These are phyloP conservation scores for Protea cynaroides DNA, from an alignment of 164 flowering plant genomes.

Conservation along the genomic window DNA sequence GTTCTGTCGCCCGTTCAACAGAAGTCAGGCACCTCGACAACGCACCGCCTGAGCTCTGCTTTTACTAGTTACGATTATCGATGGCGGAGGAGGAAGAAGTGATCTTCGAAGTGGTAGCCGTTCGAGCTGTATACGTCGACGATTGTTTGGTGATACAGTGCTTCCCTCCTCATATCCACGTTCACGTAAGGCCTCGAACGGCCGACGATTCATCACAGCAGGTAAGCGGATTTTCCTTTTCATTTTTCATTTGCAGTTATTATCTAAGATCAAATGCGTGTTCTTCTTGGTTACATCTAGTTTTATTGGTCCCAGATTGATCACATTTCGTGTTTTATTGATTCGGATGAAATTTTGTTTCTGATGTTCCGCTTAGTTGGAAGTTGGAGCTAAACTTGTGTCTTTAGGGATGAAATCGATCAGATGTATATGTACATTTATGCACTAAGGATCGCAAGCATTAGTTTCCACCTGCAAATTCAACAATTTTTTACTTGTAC, in stretches of 20 bases:
- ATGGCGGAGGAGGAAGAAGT: conserved; percentile 56
- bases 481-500: no score
- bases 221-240: conserved; percentile 28
- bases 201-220: conserved; percentile 79
- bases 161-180: conserved; percentile 58
- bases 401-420: no score
- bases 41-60: neutral
- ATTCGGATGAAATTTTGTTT: neutral
- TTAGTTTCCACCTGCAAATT: no score
- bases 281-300: no score
- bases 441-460: no score
- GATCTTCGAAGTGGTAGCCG: conserved; percentile 61
- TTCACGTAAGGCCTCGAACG: conserved; percentile 74
- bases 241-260: neutral
- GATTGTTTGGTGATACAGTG: conserved; percentile 49
- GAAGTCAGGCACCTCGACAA: neutral
- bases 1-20: neutral
- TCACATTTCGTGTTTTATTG: neutral
- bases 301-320: neutral
- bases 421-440: no score
- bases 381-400: neutral
- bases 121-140: conserved; percentile 66
- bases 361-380: neutral
- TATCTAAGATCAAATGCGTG: neutral
- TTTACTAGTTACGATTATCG: neutral